These are phyloP conservation scores for Syzygium aqueum DNA, from an alignment of 345 rosid genomes.

Conservation along the genomic window DNA sequence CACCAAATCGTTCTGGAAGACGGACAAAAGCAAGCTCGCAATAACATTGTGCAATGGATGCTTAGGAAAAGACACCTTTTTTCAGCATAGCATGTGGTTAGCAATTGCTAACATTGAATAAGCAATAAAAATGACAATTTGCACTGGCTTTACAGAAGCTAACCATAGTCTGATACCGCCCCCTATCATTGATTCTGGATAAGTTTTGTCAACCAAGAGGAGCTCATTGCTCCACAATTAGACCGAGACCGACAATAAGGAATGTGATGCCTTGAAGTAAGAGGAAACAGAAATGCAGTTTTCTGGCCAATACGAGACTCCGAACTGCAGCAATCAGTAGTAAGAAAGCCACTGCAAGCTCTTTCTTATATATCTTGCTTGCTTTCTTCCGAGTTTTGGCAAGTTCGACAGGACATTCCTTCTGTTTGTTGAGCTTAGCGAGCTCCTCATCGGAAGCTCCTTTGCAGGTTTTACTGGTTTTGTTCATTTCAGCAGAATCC, in stretches of 20 bases:
- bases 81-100: background rate
- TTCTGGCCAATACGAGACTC: constrained; percentile 4
- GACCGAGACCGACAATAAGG: constrained; percentile 9
- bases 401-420: background rate
- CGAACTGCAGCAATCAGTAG: constrained; percentile 3
- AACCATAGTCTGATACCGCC: background rate
- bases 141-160: background rate
- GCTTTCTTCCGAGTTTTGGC: background rate
- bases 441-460: background rate
- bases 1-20: background rate
- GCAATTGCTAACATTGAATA: background rate
- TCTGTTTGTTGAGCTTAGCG: background rate
- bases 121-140: background rate
- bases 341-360: constrained; percentile 4
- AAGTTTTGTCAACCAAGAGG: background rate
- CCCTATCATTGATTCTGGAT: background rate
- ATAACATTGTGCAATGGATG: background rate
- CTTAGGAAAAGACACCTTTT: background rate
- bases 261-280: constrained; percentile 3
- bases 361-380: constrained; percentile 6
- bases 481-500: background rate
- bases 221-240: background rate
- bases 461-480: background rate
- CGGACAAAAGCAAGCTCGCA: background rate
- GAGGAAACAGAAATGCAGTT: constrained; percentile 1